These are phyloP conservation scores for Rhododendron molle DNA, from an alignment of 148 eudicot genomes.

Conservation along the genomic window DNA sequence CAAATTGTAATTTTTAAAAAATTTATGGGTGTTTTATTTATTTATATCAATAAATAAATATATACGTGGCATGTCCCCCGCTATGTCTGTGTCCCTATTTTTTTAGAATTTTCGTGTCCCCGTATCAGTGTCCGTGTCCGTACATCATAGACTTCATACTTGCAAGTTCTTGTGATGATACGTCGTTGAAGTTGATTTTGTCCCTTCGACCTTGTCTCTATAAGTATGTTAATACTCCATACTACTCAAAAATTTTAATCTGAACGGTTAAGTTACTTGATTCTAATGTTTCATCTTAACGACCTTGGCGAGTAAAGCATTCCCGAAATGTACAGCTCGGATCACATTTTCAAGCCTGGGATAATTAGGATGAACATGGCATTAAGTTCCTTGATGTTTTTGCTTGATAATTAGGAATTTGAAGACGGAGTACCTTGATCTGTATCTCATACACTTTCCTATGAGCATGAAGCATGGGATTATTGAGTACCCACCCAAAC, in stretches of 20 bases:
- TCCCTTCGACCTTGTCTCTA: background rate
- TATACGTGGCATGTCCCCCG: too few species aligned
- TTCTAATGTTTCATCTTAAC: background rate
- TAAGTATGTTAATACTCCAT: too few species aligned
- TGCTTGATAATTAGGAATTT: background rate
- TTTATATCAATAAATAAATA: too few species aligned
- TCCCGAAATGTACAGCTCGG: background rate
- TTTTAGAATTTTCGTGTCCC: too few species aligned
- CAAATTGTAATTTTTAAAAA: too few species aligned
- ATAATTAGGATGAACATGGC: background rate
- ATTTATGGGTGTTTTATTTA: too few species aligned
- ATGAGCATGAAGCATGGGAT: background rate
- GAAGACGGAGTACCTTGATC: constrained; percentile 1
- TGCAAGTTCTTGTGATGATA: background rate
- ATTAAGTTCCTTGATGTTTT: background rate
- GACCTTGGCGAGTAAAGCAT: background rate
- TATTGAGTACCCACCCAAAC: background rate
- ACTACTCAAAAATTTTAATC: background rate
- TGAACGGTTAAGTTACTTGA: background rate
- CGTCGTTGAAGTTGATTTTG: background rate
- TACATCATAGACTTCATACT: too few species aligned
- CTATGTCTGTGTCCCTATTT: too few species aligned
- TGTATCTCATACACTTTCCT: background rate
- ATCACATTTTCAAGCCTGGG: too few species aligned
- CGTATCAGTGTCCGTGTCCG: too few species aligned